Evolutionary conservation across 208 protist genomes (phyloP).

Genomic region (Porcisia deanei): DNA sequence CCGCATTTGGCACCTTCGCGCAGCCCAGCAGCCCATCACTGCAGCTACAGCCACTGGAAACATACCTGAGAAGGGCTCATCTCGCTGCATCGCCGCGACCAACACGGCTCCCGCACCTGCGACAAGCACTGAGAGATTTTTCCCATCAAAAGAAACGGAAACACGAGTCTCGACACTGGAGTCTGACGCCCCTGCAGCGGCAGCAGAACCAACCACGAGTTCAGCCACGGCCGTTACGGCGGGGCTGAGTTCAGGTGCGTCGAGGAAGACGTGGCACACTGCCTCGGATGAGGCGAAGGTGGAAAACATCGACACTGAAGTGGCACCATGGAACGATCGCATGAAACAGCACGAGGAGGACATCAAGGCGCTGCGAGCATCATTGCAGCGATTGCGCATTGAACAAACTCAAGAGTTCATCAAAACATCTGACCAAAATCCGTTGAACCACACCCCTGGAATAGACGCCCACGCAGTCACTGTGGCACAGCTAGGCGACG

Average conservation of each 20-base stretch:
- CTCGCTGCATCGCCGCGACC: neutral
- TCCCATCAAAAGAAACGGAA: no score
- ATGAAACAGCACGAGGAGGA: slow-evolving; percentile 14
- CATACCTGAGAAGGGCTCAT: neutral
- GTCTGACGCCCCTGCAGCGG: neutral
- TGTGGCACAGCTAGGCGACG: neutral
- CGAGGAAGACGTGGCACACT: neutral
- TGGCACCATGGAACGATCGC: neutral
- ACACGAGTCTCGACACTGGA: neutral
- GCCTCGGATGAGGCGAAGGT: neutral
- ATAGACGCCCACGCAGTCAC: neutral
- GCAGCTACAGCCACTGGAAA: neutral
- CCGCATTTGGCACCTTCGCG: slow-evolving; percentile 20
- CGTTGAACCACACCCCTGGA: neutral
- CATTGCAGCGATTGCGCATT: slow-evolving; percentile 16
- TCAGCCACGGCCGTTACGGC: neutral
- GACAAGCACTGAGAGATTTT: neutral
- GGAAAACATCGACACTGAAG: slow-evolving; percentile 19
- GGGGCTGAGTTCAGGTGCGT: neutral
- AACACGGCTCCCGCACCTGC: neutral
- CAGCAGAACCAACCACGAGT: neutral
- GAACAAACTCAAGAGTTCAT: slow-evolving; percentile 6
- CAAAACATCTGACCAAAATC: neutral
- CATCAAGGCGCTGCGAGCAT: slow-evolving; percentile 11
- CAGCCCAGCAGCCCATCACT: neutral